Base-by-base conservation (phyloP, 2,329 filamentous ascomycete genomes). In the Grosmannia serpens region DNA sequence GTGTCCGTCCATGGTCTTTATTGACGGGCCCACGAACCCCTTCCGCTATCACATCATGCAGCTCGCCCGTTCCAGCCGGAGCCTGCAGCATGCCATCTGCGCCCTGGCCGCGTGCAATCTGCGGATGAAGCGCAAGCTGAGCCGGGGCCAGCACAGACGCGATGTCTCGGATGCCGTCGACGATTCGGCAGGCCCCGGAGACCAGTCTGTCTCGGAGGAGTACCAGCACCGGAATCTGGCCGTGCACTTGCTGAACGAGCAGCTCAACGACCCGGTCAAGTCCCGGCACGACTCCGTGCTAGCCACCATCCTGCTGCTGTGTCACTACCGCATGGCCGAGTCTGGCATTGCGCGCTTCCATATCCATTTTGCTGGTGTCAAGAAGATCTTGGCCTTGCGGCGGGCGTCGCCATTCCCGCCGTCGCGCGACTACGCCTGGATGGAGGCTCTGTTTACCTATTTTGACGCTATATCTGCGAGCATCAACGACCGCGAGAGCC, bases 341-440 rank as follows among this genome's bases (percentile, higher is more conserved):
- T 94, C 89, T 1, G 92, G 92, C 3, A 86, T 96, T 64, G 90
- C 89, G 24, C 92, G 92, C 67, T 96, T 96, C 73, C 89, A 91
- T 64, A 94, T 89, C 0, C 92, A 96, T 69, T 91, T 96, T 66
- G 90, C 90, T 1, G 91, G 92, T 0, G 91, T 96, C 46, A 91
- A 91, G 73, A 95, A 95, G 75, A 84, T 97, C 35, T 80, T 96
- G 13, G 82, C 85, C 4, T 82, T 96, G 74, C 82, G 91, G 60
- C 82, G 87, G 63, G 69, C 73, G 4, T 75, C 75, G 26, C 72
- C 74, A 1, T 73, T 71, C 58, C 82, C 68, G 72, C 79, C 69
- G 66, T 84, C 67, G 70, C 82, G 84, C 55, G 88, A 91, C 61
- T 87, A 89, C 60, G 83, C 85, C 15, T 96, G 91, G 91, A 92